These are phyloP conservation scores for Cladosporium halotolerans DNA, from an alignment of 2,329 filamentous ascomycete genomes.

Conservation along the genomic window DNA sequence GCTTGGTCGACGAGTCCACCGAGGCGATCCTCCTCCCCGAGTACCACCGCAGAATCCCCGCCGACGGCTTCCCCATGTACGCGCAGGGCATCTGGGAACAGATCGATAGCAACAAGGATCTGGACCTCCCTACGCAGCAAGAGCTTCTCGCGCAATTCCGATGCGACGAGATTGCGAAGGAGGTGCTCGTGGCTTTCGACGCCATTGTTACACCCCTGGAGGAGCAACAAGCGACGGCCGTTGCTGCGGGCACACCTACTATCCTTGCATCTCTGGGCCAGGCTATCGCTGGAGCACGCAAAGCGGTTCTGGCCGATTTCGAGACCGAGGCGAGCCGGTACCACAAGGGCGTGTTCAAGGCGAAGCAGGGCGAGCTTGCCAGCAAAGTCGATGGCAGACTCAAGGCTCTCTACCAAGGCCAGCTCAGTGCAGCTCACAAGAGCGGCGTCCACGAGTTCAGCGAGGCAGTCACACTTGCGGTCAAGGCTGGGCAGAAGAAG, in stretches of 20 bases:
- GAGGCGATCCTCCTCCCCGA: conserved; percentile 83
- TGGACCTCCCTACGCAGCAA: conserved; percentile 94
- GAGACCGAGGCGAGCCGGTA: conserved; percentile 87
- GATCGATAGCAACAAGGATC: conserved; percentile 97
- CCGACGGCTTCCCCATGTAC: conserved; percentile 93
- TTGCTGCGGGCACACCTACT: conserved; percentile 63
- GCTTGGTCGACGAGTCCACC: conserved; percentile 62
- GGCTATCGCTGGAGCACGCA: conserved; percentile 65
- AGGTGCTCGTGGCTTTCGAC: conserved; percentile 81
- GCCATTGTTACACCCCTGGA: conserved; percentile 75
- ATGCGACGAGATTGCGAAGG: conserved; percentile 91
- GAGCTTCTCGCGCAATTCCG: conserved; percentile 94
- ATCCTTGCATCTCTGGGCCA: conserved; percentile 70
- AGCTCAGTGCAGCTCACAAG: conserved; percentile 84
- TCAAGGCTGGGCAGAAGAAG: conserved; percentile 89
- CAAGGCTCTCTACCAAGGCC: conserved; percentile 81
- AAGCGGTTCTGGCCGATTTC: conserved; percentile 73
- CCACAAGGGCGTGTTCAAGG: conserved; percentile 88
- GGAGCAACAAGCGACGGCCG: conserved; percentile 71
- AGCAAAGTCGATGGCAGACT: conserved; percentile 80
- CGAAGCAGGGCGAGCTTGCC: conserved; percentile 80
- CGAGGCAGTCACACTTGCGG: conserved; percentile 76
- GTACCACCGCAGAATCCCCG: conserved; percentile 92
- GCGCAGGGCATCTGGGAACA: conserved; percentile 95
- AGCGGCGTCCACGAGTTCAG: conserved; percentile 76